Evolutionary conservation across 352 stramenopile species (phyloP).

Genomic region (Thalassiosira sp.): DNA sequence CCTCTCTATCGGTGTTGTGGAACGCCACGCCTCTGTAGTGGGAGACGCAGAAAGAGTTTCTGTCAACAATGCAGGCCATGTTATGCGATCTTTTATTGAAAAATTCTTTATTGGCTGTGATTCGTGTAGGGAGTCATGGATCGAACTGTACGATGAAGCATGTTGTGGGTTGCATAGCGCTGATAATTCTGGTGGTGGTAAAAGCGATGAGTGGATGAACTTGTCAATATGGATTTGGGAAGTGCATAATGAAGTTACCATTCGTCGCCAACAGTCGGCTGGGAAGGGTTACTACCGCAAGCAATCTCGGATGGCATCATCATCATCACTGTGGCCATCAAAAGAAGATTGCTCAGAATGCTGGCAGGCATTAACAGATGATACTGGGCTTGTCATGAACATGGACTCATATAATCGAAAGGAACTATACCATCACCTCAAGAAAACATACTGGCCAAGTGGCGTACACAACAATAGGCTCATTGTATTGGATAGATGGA

Average conservation of each 20-base stretch:
- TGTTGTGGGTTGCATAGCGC: slow-evolving; percentile 20
- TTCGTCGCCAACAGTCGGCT: slow-evolving; percentile 21
- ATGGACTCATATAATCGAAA: slow-evolving; percentile 40
- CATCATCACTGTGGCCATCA: slow-evolving; percentile 35
- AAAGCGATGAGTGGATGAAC: slow-evolving; percentile 38
- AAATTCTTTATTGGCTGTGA: slow-evolving; percentile 52
- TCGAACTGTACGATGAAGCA: slow-evolving; percentile 63
- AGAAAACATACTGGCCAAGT: slow-evolving; percentile 39
- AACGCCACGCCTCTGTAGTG: slow-evolving; percentile 41
- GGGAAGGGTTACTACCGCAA: slow-evolving; percentile 24
- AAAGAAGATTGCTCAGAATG: slow-evolving; percentile 41
- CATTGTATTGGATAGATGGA: slow-evolving; percentile 47
- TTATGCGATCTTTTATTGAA: slow-evolving; percentile 47
- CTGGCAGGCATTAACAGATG: slow-evolving; percentile 17
- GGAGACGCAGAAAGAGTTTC: slow-evolving; percentile 40
- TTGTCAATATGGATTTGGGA: slow-evolving; percentile 49
- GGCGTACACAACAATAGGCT: slow-evolving; percentile 49
- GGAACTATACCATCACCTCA: slow-evolving; percentile 39
- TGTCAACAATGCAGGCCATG: slow-evolving; percentile 32
- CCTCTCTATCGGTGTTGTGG: slow-evolving; percentile 40
- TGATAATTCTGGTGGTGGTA: slow-evolving; percentile 34
- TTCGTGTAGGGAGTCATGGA: slow-evolving; percentile 62
- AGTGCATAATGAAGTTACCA: slow-evolving; percentile 48
- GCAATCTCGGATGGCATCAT: slow-evolving; percentile 10
- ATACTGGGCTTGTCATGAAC: slow-evolving; percentile 4